These are phyloP conservation scores for Pholiota microspora DNA, from an alignment of 768 basidiomycete species.

Conservation along the genomic window DNA sequence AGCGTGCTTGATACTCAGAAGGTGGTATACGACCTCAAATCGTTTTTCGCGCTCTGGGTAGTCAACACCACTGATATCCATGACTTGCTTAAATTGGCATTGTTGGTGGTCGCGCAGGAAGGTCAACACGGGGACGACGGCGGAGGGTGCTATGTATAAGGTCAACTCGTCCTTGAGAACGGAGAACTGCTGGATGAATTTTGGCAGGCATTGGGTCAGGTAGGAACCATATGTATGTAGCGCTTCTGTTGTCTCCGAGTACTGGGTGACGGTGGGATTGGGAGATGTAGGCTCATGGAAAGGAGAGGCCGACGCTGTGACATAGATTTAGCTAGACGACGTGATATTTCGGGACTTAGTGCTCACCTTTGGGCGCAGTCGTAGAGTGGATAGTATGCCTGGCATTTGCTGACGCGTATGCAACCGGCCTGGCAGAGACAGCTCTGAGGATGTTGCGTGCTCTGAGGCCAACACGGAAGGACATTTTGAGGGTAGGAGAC, in stretches of 20 bases:
- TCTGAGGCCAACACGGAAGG: slow-evolving; percentile 38
- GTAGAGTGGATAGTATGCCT: slow-evolving; percentile 49
- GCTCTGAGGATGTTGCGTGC: slow-evolving; percentile 42
- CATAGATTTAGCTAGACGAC: slow-evolving; percentile 10
- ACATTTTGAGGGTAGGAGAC: slow-evolving; percentile 28
- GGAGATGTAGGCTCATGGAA: slow-evolving; percentile 89
- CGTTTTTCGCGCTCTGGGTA: slow-evolving; percentile 90
- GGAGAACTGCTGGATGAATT: slow-evolving; percentile 97
- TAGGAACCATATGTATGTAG: slow-evolving; percentile 94
- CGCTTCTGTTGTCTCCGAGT: slow-evolving; percentile 70
- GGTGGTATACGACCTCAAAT: slow-evolving; percentile 96
- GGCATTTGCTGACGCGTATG: slow-evolving; percentile 21
- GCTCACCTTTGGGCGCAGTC: slow-evolving; percentile 45
- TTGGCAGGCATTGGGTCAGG: slow-evolving; percentile 89
- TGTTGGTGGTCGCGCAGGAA: slow-evolving; percentile 96
- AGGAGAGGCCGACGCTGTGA: slow-evolving; percentile 65
- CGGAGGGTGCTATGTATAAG: slow-evolving; percentile 82
- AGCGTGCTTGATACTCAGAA: slow-evolving; percentile 75
- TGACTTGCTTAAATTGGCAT: slow-evolving; percentile 88
- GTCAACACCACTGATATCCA: slow-evolving; percentile 96
- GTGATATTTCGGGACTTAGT: slow-evolving; percentile 12
- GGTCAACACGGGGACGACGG: slow-evolving; percentile 78
- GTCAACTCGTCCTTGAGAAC: slow-evolving; percentile 95
- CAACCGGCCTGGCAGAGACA: slow-evolving; percentile 32
- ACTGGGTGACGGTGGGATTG: slow-evolving; percentile 75